phyloP scores from a whole-genome alignment of 2,329 filamentous ascomycete species.

The Fonsecaea pugnacius region DNA sequence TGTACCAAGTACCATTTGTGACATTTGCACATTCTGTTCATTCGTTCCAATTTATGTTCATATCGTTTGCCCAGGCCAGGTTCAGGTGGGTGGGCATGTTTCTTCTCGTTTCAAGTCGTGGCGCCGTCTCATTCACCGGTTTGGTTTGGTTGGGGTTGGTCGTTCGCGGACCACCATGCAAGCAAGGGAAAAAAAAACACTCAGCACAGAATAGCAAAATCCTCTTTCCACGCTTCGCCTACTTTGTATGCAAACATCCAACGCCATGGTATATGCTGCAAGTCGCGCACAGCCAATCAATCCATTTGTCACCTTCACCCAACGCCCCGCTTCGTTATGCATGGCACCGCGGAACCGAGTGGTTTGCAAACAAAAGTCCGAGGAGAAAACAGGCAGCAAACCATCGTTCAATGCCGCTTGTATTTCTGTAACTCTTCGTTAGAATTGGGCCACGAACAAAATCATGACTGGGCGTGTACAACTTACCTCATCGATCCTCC shows the following conservation, averaged over 20 bases:
- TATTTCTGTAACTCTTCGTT: slow-evolving; percentile 30
- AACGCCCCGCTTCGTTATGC: background rate
- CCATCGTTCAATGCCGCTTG: slow-evolving; percentile 29
- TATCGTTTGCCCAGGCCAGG: background rate
- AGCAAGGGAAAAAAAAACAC: slow-evolving; percentile 4
- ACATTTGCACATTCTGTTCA: slow-evolving; percentile 16
- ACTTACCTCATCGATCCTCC: slow-evolving; percentile 87
- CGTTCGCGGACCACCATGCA: background rate
- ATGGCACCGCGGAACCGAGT: background rate
- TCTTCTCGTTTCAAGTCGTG: slow-evolving; percentile 10
- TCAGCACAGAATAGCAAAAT: background rate
- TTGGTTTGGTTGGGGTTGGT: background rate
- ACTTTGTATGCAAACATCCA: slow-evolving; percentile 11
- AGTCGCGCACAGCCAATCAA: background rate
- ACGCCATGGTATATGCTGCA: slow-evolving; percentile 10
- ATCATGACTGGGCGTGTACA: background rate
- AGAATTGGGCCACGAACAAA: slow-evolving; percentile 5
- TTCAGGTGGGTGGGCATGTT: background rate
- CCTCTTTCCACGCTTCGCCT: background rate
- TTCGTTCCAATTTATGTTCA: slow-evolving; percentile 11
- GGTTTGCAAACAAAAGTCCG: background rate
- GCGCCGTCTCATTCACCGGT: slow-evolving; percentile 8
- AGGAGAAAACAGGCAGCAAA: background rate
- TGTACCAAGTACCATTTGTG: background rate
- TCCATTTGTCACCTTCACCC: background rate